These are phyloP conservation scores for Tympanopsis confertula DNA, from an alignment of 2,329 filamentous ascomycete genomes.

Conservation along the genomic window DNA sequence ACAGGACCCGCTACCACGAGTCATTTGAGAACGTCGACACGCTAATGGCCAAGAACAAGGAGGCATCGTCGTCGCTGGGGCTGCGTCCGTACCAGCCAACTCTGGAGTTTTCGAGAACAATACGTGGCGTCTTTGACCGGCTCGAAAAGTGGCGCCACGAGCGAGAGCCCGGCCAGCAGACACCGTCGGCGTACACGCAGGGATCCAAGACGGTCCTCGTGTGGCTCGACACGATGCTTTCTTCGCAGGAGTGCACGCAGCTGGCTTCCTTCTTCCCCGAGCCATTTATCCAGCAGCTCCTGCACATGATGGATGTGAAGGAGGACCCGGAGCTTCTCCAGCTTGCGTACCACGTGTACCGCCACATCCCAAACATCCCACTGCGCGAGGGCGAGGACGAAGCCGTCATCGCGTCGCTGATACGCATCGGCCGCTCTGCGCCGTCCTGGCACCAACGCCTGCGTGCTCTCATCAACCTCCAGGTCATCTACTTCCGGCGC, in stretches of 20 bases:
- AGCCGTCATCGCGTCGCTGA: conserved; percentile 72
- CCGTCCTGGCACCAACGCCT: conserved; percentile 91
- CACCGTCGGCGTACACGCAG: conserved; percentile 85
- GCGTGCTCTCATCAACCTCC: conserved; percentile 92
- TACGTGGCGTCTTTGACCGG: conserved; percentile 64
- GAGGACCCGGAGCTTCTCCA: conserved; percentile 93
- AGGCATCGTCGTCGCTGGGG: conserved; percentile 59
- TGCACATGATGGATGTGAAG: conserved; percentile 99
- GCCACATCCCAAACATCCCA: conserved; percentile 88
- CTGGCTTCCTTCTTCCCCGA: conserved; percentile 87
- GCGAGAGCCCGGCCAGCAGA: conserved; percentile 77
- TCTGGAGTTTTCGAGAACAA: conserved; percentile 59
- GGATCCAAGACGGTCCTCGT: conserved; percentile 91
- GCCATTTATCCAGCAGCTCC: conserved; percentile 77
- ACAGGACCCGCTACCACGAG: conserved; percentile 85
- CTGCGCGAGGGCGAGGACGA: conserved; percentile 78
- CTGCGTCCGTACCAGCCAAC: conserved; percentile 71
- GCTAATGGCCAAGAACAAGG: conserved; percentile 68
- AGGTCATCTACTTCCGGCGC: conserved; percentile 94
- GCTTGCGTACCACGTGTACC: conserved; percentile 91
- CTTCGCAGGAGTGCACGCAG: conserved; percentile 84
- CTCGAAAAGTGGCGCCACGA: conserved; percentile 82
- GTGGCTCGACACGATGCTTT: conserved; percentile 89
- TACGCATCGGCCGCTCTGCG: conserved; percentile 75
- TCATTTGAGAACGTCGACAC: conserved; percentile 71